phyloP scores from a whole-genome alignment of 495 filamentous ascomycete genomes.

The Penicillium coprophilum region DNA sequence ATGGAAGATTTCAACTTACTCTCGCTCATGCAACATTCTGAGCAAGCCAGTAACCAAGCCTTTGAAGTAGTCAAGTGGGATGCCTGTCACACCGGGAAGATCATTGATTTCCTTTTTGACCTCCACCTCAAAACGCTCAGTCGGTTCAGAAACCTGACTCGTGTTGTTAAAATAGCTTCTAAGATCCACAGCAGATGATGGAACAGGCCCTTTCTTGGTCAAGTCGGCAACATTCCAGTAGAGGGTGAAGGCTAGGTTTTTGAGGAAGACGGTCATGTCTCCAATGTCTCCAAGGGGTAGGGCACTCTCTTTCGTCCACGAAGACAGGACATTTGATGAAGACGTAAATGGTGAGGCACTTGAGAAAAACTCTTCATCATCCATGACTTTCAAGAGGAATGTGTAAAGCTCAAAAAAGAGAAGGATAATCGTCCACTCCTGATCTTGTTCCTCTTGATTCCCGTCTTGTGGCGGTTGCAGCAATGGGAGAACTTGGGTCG shows the following conservation, averaged over 20 bases:
- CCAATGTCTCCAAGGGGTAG: constrained; percentile 69
- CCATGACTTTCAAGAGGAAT: constrained; percentile 86
- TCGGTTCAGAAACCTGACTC: constrained; percentile 19
- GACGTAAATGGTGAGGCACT: constrained; percentile 40
- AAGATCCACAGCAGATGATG: constrained; percentile 47
- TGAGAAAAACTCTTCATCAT: constrained; percentile 70
- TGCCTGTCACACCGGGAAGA: constrained; percentile 62
- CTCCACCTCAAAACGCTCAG: constrained; percentile 37
- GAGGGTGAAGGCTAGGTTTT: constrained; percentile 86
- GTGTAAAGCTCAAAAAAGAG: constrained; percentile 93
- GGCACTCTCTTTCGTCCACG: constrained; percentile 63
- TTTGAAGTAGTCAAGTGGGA: constrained; percentile 77
- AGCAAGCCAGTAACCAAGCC: constrained; percentile 79
- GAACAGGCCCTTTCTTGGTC: constrained; percentile 49
- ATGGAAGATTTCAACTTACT: constrained; percentile 47
- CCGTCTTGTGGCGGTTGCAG: constrained; percentile 44
- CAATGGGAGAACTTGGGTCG: constrained; percentile 54
- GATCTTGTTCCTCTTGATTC: constrained; percentile 45
- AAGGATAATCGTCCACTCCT: constrained; percentile 86
- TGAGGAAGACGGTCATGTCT: constrained; percentile 78
- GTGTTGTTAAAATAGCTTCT: constrained; percentile 55
- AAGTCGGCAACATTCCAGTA: constrained; percentile 80
- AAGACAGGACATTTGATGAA: constrained; percentile 37
- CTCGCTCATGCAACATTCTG: constrained; percentile 87
- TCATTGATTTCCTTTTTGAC: constrained; percentile 40